phyloP scores from a whole-genome alignment of 2,329 filamentous ascomycete species.

The Bipolaris cookei region DNA sequence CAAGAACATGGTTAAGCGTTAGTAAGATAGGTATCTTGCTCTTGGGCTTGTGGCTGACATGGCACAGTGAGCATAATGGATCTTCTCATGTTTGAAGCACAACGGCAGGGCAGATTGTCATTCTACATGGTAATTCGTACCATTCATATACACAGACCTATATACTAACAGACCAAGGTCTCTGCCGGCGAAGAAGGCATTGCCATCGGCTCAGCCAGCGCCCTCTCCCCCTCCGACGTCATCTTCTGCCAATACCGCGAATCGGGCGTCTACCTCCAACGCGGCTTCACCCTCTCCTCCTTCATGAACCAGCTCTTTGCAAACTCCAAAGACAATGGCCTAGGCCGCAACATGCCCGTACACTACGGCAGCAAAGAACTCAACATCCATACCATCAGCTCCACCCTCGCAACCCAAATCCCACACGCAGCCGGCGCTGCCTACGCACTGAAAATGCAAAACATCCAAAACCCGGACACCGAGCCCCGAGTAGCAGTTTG shows the following conservation, averaged over 20 bases:
- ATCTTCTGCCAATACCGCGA: slow-evolving; percentile 96
- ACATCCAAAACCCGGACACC: slow-evolving; percentile 69
- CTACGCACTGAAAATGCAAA: slow-evolving; percentile 85
- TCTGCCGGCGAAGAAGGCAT: slow-evolving; percentile 94
- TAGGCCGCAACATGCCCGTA: slow-evolving; percentile 94
- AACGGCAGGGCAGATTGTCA: slow-evolving; percentile 88
- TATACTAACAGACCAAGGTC: slow-evolving; percentile 50
- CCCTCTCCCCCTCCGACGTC: slow-evolving; percentile 81
- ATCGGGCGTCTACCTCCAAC: slow-evolving; percentile 86
- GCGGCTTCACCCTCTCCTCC: slow-evolving; percentile 83
- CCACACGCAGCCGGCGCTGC: slow-evolving; percentile 87
- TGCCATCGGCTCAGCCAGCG: slow-evolving; percentile 85
- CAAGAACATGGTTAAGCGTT: slow-evolving; percentile 67
- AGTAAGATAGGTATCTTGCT: slow-evolving; percentile 10
- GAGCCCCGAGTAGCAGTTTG: slow-evolving; percentile 72
- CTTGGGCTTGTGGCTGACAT: slow-evolving; percentile 6
- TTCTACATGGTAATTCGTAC: slow-evolving; percentile 85
- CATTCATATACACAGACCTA: not conserved
- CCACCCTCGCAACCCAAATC: slow-evolving; percentile 84
- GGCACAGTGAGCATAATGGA: slow-evolving; percentile 80
- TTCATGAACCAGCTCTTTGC: slow-evolving; percentile 97
- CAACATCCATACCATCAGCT: slow-evolving; percentile 89
- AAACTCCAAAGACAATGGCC: slow-evolving; percentile 79
- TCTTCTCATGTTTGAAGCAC: slow-evolving; percentile 96
- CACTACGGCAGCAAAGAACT: slow-evolving; percentile 88